phyloP scores from a whole-genome alignment of 352 stramenopile species.

The Phytophthora sojae region DNA sequence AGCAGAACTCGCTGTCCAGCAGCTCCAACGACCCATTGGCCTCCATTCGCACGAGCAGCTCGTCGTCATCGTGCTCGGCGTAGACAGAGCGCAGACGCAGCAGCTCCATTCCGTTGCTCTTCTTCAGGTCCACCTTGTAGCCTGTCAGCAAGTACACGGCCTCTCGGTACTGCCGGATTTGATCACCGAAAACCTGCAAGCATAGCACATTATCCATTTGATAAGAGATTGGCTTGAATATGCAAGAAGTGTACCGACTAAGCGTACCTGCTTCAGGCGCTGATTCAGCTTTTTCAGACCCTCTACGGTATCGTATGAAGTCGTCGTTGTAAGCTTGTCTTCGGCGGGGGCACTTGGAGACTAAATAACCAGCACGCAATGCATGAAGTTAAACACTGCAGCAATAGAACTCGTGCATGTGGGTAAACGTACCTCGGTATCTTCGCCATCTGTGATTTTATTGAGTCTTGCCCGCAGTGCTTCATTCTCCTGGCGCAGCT shows the following conservation, averaged over 20 bases:
- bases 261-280: conserved; percentile 83
- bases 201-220: not conserved
- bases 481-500: conserved; percentile 63
- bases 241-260: not conserved
- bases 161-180: conserved; percentile 91
- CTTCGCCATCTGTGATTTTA: conserved; percentile 37
- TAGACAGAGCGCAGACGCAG: conserved; percentile 85
- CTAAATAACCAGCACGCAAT: conserved; percentile 13
- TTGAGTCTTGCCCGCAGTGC: conserved; percentile 56
- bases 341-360: conserved; percentile 21
- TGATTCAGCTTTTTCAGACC: conserved; percentile 89
- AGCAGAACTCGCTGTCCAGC: conserved; percentile 83
- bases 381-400: conserved; percentile 4
- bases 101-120: conserved; percentile 80
- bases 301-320: conserved; percentile 87
- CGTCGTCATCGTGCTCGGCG: conserved; percentile 85
- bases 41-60: conserved; percentile 88
- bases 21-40: conserved; percentile 77
- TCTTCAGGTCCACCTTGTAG: conserved; percentile 89
- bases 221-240: not conserved
- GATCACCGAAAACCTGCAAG: conserved; percentile 81
- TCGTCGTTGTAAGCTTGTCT: conserved; percentile 70
- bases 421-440: conserved; percentile 36
- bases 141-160: conserved; percentile 90
- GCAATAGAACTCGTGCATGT: not conserved